Evolutionary conservation across 768 basidiomycete genomes (phyloP).

Genomic region (Trametes coccinea): DNA sequence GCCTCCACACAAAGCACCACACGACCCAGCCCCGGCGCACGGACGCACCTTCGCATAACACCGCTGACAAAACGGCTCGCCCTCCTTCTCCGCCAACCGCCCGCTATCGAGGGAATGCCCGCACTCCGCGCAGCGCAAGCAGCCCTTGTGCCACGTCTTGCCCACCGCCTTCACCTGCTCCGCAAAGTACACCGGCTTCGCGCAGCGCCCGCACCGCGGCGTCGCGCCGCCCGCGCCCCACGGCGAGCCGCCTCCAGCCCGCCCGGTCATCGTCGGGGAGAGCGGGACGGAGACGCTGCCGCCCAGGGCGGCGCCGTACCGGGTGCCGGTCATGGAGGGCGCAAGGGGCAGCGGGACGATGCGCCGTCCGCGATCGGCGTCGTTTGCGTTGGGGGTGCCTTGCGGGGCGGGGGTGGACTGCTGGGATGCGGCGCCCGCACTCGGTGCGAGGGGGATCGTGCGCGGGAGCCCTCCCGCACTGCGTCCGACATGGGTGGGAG

Average conservation of each 20-base stretch:
- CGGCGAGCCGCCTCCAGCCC: conserved; percentile 18
- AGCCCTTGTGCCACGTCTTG: conserved; percentile 77
- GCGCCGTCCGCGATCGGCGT: not conserved
- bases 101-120: conserved; percentile 68
- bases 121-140: conserved; percentile 77
- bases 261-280: conserved; percentile 27
- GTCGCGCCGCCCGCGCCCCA: conserved; percentile 51
- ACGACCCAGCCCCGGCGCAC: not conserved
- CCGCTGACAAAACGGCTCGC: conserved; percentile 64
- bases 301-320: conserved; percentile 59
- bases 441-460: conserved; percentile 49
- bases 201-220: conserved; percentile 68
- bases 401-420: not conserved
- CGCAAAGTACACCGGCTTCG: conserved; percentile 81
- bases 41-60: conserved; percentile 68
- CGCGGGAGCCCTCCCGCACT: conserved; percentile 49
- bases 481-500: conserved; percentile 49
- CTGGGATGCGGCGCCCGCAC: conserved; percentile 26
- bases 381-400: not conserved
- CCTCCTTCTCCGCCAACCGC: conserved; percentile 74
- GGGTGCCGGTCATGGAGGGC: conserved; percentile 58
- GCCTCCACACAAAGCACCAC: not conserved
- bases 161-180: conserved; percentile 83
- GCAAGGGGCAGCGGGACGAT: conserved; percentile 33
- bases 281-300: conserved; percentile 18